A percentile compares a stretch with the other conserved stretches of the same genome.
Conservation (phyloP, 352 stramenopile genomes). For the Discostella stelligera region DNA sequence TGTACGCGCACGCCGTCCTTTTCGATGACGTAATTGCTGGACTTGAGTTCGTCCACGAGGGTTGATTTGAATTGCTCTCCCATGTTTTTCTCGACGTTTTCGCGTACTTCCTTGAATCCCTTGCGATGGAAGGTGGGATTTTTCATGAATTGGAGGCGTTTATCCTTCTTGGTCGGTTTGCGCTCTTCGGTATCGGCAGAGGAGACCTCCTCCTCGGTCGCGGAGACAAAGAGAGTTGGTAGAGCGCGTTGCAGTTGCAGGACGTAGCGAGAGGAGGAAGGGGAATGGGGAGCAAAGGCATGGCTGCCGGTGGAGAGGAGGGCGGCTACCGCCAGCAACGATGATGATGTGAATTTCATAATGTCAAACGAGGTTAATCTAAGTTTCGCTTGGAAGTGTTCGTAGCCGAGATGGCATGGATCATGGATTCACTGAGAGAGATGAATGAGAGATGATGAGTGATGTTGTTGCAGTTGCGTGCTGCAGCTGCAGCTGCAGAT, state of each 20-base stretch:
- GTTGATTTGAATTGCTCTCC: slow-evolving; percentile 78
- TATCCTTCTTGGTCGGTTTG: slow-evolving; percentile 71
- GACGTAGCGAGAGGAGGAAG: neutral
- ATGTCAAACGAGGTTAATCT: no score
- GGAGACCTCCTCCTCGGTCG: slow-evolving; percentile 23
- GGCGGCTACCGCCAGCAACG: slow-evolving; percentile 27
- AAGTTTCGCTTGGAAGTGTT: no score
- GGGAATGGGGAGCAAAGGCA: slow-evolving; percentile 33
- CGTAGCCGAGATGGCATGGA: no score
- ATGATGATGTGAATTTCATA: slow-evolving; percentile 48
- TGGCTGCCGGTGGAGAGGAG: slow-evolving; percentile 23
- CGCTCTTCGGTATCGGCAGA: slow-evolving; percentile 18
- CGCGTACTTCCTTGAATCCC: slow-evolving; percentile 83
- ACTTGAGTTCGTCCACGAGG: slow-evolving; percentile 82
- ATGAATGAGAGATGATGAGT: no score
- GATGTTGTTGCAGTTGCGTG: neutral
- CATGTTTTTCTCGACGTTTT: slow-evolving; percentile 79
- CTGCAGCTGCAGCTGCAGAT: neutral
- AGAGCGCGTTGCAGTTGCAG: neutral
- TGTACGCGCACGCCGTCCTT: slow-evolving; percentile 80
- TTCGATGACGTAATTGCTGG: slow-evolving; percentile 73
- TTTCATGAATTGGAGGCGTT: slow-evolving; percentile 81
- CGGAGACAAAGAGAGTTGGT: slow-evolving; percentile 23
- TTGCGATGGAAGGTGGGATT: slow-evolving; percentile 72
- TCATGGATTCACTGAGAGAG: no score